Base-by-base conservation (phyloP, 2,329 filamentous ascomycete species). In the Cercospora sp. region DNA sequence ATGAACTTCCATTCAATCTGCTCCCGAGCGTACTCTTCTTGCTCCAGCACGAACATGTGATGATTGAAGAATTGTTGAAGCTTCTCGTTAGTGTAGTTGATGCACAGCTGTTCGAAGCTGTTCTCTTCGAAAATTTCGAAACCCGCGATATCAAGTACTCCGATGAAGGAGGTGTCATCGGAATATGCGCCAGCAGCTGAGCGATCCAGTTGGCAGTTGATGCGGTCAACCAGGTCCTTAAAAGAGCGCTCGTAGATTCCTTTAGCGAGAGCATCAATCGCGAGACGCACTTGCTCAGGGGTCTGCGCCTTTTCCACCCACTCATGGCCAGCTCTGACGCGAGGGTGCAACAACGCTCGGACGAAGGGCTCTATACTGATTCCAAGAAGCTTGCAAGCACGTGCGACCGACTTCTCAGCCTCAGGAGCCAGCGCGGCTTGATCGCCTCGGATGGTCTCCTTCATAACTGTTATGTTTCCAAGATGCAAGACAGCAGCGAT, bases 1-100 rank as follows among this genome's bases (percentile, higher is more conserved):
- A 99, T 99, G 79, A 99, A 99, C 77, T 98, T 93, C 95, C 95
- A 99, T 81, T 99, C 95, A 74, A 99, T 99, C 80, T 97, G 92
- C 78, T 99, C 95, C 59, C 94, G 86, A 8, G 95, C 94, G 79
- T 99, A 99, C 79, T 99, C 95, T 79, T 99, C 95, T 77, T 99
- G 95, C 79, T 99, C 95, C 7, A 99, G 85, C 9, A 99, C 95
- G 77, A 99, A 99, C 95, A 99, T 99, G 83, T 99, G 96, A 78
- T 99, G 95, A 76, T 99, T 99, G 87, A 99, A 99, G 80, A 99
- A 99, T 74, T 99, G 95, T 77, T 99, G 95, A 6, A 99, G 88
- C 80, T 97, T 99, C 80, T 99, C 95, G 81, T 99, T 99, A 70
- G 96, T 98, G 81, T 99, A 99, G 81, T 99, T 99, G 86, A 99